Base-by-base conservation (phyloP, 169 alveolate genomes). In the Miamiensis avidus region DNA sequence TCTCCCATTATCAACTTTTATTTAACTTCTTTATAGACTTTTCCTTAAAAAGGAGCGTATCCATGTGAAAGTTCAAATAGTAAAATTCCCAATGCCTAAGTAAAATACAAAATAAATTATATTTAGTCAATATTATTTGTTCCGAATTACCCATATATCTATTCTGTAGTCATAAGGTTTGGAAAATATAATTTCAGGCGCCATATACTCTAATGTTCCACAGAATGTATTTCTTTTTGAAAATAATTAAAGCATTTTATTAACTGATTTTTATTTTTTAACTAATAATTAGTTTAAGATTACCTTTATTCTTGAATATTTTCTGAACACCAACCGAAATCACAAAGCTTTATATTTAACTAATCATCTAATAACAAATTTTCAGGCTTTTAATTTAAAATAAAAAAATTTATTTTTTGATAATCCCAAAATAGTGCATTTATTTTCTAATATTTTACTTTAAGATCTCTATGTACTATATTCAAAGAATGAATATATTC, bases 11-110 rank as follows among this genome's bases (percentile, higher is more conserved):
- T 82, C 29, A 93, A 91, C 20, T 87, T 74, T 16, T 82, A 73
- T 25, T 74, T 0, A 25, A 88, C 90, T 28, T 87, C 93, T 49
- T 82, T 83, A 15, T 88, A 92, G 31, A 78, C 82, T 75, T 79
- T 34, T 0, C 96, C 97, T 79, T 92, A 79, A 81, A 94, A 94
- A 11, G 97, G 98, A 30, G 97, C 96, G 74, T 82, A 83, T 0
- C 97, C 97, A 78, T 93, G 97, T 0, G 91, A 77, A 83, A 96
- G 76, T 89, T 96, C 98, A 93, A 91, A 96, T 29, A 96, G 90
- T 25, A 96, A 90, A 27, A 96, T 93, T 25, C 98, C 98, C 26
- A 96, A 84, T 74, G 95, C 90, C 69, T 49, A 49, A 11, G 4
- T 49, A 11, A 49, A 11, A 11, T 11, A 49, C 4, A 49, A 49